Conservation (phyloP, 495 filamentous ascomycete species). For the Xylaria flabelliformis region DNA sequence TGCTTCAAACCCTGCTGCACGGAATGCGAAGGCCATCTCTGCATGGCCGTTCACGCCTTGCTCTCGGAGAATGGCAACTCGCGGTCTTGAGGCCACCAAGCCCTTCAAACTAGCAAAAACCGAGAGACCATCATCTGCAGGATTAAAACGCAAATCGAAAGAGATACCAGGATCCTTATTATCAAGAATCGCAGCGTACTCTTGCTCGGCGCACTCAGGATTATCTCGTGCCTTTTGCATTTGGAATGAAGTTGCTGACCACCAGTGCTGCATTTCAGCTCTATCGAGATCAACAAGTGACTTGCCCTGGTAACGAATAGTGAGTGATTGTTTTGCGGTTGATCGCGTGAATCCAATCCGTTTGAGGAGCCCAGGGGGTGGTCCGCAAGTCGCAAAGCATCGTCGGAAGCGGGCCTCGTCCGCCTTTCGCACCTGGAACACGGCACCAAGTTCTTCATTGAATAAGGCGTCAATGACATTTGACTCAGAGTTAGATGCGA, state of each 20-base stretch:
- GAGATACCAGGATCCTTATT: conserved; percentile 80
- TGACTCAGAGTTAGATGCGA: conserved; percentile 58
- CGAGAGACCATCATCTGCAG: conserved; percentile 75
- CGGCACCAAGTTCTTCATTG: conserved; percentile 95
- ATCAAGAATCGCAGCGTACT: conserved; percentile 80
- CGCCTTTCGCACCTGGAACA: conserved; percentile 89
- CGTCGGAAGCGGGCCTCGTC: conserved; percentile 85
- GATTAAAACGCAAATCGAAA: conserved; percentile 84
- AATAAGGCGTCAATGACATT: conserved; percentile 81
- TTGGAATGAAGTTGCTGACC: conserved; percentile 85
- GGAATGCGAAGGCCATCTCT: conserved; percentile 97
- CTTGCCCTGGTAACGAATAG: conserved; percentile 71
- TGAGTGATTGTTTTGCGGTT: conserved; percentile 75
- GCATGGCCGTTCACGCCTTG: conserved; percentile 94
- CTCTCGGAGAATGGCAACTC: conserved; percentile 92
- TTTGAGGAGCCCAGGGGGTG: conserved; percentile 78
- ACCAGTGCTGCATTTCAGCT: conserved; percentile 81
- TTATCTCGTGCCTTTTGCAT: conserved; percentile 94
- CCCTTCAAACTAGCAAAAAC: conserved; percentile 56
- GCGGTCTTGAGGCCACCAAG: conserved; percentile 73
- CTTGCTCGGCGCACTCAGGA: conserved; percentile 82
- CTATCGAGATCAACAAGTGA: conserved; percentile 73
- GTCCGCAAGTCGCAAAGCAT: conserved; percentile 91
- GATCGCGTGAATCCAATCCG: conserved; percentile 78
- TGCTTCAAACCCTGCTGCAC: conserved; percentile 85